phyloP scores from a whole-genome alignment of 2,329 filamentous ascomycete species.

The Ascocoryne sarcoides region DNA sequence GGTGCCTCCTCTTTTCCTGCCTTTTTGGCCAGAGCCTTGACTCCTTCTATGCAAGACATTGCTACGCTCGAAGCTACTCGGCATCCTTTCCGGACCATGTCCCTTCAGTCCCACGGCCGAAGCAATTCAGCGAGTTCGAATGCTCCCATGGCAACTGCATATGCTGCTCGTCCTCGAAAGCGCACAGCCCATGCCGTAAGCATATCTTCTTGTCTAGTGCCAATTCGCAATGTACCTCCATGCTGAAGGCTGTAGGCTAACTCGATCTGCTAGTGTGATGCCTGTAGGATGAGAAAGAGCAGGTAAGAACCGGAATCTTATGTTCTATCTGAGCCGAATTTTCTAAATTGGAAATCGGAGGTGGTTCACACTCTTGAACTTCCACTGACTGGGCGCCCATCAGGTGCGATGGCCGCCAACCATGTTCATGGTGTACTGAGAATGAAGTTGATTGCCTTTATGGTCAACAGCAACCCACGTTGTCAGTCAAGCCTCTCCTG shows the following conservation, averaged over 20 bases:
- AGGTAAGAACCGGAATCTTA: conserved; percentile 7
- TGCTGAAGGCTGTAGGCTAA: no score
- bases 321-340: no score
- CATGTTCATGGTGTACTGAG: conserved; percentile 17
- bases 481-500: neutral
- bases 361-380: no score
- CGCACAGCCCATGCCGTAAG: conserved; percentile 17
- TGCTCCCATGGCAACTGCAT: conserved; percentile 11
- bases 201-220: neutral
- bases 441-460: conserved; percentile 18
- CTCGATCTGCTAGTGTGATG: conserved; percentile 9
- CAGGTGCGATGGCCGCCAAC: conserved; percentile 16
- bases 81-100: no score
- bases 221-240: no score
- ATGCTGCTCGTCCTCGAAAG: conserved; percentile 13
- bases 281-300: conserved; percentile 13
- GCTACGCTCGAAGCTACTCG: no score
- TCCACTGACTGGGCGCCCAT: no score
- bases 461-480: conserved; percentile 9
- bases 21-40: no score
- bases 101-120: conserved; percentile 7
- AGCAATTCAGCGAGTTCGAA: conserved; percentile 15
- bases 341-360: no score
- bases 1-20: no score
- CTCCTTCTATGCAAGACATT: no score